These are phyloP conservation scores for Pythium brassicae DNA, from an alignment of 352 stramenopile species.

Conservation along the genomic window DNA sequence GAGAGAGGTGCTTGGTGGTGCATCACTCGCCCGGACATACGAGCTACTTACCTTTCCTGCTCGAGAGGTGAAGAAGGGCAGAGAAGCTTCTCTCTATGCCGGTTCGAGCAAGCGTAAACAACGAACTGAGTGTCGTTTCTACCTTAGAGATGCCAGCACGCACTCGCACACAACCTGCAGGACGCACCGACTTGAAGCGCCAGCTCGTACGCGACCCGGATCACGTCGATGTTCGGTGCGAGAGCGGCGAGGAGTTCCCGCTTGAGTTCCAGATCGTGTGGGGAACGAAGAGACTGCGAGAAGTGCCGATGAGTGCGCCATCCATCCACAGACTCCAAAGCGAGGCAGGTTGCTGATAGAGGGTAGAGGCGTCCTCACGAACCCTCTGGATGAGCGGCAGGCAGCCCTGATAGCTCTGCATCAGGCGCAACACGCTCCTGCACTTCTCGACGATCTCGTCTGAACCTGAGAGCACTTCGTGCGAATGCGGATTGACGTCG, in stretches of 20 bases:
- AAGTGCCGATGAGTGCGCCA: too few relatives aligned
- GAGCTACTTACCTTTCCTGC: constrained; percentile 29
- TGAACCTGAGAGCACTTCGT: constrained; percentile 33
- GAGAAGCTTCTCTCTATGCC: constrained; percentile 35
- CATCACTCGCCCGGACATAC: neutral
- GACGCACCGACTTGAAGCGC: constrained; percentile 36
- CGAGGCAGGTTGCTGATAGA: neutral
- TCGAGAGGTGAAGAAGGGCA: constrained; percentile 42
- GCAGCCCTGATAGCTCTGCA: constrained; percentile 45
- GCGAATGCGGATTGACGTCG: constrained; percentile 32
- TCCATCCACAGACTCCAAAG: neutral
- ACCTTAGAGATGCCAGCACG: neutral
- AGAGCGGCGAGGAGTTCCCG: constrained; percentile 29
- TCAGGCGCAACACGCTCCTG: constrained; percentile 22
- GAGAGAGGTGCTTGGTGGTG: neutral
- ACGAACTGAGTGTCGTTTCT: too few relatives aligned
- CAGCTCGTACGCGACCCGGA: constrained; percentile 36
- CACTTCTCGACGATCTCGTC: constrained; percentile 33
- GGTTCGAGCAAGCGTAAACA: neutral
- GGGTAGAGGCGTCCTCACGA: neutral
- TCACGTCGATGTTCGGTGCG: constrained; percentile 33
- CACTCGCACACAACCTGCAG: neutral
- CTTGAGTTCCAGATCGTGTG: constrained; percentile 31
- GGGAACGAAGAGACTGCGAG: constrained; percentile 28
- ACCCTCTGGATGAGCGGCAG: constrained; percentile 41